A percentile compares a stretch with the other conserved stretches of the same genome.
Evolutionary conservation across 2,329 filamentous ascomycete species (phyloP).

Genomic region (Ascochyta pisi): DNA sequence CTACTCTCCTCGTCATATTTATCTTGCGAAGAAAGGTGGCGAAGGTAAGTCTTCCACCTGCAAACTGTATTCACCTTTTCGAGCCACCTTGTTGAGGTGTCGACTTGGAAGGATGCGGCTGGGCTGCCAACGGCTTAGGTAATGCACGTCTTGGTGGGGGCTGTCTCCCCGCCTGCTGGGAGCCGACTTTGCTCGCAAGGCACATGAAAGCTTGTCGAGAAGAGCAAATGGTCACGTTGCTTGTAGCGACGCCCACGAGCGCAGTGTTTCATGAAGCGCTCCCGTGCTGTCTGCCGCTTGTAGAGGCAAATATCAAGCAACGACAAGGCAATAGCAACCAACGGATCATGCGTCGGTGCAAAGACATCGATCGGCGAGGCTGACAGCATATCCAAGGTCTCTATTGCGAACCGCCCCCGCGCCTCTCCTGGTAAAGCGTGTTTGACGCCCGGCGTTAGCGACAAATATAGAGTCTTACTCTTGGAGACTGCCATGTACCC

Average conservation of each 20-base stretch:
- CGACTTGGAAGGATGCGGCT: not conserved
- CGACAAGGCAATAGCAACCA: not conserved
- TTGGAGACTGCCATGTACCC: not conserved
- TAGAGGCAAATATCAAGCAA: not conserved
- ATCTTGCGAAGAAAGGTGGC: not conserved
- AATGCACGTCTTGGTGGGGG: not conserved
- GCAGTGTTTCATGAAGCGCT: constrained; percentile 32
- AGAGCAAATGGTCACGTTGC: constrained; percentile 26
- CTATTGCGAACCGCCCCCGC: constrained; percentile 6
- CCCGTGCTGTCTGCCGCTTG: constrained; percentile 6
- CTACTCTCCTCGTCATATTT: too few relatives aligned
- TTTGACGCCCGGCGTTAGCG: constrained; percentile 10
- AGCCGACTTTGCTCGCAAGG: constrained; percentile 21
- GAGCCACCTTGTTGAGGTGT: not conserved
- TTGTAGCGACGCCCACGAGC: constrained; percentile 15
- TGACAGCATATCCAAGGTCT: constrained; percentile 14
- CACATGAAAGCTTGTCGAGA: constrained; percentile 25
- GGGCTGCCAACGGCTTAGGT: not conserved
- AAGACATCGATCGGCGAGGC: constrained; percentile 5
- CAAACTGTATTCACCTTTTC: not conserved
- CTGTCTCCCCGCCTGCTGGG: constrained; percentile 9
- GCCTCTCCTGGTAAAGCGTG: constrained; percentile 8
- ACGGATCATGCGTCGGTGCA: constrained; percentile 1
- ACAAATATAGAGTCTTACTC: constrained; percentile 10
- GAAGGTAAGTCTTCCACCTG: not conserved